Base-by-base conservation (phyloP, 305 asterid genomes). In the Solanum aculeatissimum region DNA sequence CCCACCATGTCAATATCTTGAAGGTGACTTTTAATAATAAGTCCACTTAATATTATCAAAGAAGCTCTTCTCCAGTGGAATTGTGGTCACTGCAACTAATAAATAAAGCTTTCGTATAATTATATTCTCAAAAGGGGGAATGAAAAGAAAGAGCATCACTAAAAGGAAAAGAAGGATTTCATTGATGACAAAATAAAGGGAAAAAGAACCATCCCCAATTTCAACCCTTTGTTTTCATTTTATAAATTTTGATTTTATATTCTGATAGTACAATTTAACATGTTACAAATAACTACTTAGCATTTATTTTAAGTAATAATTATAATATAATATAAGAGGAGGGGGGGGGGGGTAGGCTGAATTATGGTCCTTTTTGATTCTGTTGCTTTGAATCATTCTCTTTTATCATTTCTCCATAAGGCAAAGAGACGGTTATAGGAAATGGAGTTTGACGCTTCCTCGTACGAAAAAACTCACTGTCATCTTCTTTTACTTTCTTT, bases 391-490 rank as follows among this genome's bases (percentile, higher is more conserved):
- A 87, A 87, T 91, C 81, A 89, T 90, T 86, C 92, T 86, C 87
- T 91, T 88, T 89, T 49, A 55, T 86, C 87, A 84, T 86, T 86
- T 83, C 93, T 90, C 87, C 83, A 87, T 81, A 86, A 87, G 90
- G 92, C 86, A 88, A 91, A 87, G 88, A 90, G 92, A 87, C 87
- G 86, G 85, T 57, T 87, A 62, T 29, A 16, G 72, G 43, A 90
- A 85, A 85, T 89, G 94, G 95, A 90, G 92, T 86, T 86, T 91
- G 95, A 92, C 96, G 89, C 92, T 88, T 90, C 98, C 94, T 94
- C 93, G 93, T 92, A 90, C 91, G 72, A 58, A 69, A 69, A 15
- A 83, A 80, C 87, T 18, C 81, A 32, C 40, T 57, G 84, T 81
- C 82, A 86, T 87, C 83, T 84, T 62, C 18, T 42, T 74, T 45